A percentile compares a stretch with the other conserved stretches of the same genome.
Conservation (phyloP, 495 filamentous ascomycete species). For the Clohesyomyces aquaticus region DNA sequence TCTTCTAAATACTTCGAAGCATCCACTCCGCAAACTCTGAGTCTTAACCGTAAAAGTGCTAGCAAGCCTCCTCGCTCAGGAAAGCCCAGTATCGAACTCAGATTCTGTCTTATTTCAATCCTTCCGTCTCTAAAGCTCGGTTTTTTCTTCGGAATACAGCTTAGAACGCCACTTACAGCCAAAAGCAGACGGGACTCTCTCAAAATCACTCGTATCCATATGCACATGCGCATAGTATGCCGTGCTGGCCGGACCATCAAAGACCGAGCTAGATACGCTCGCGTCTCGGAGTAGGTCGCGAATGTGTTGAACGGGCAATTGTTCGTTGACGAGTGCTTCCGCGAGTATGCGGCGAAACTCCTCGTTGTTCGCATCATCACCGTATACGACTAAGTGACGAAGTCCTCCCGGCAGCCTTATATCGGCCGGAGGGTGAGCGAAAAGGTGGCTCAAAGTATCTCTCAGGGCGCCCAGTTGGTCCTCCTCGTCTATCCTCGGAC, state of each 20-base stretch:
- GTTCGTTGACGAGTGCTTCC: slow-evolving; percentile 3
- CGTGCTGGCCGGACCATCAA: slow-evolving; percentile 8
- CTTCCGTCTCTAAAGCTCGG: slow-evolving; percentile 22
- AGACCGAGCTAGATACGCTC: slow-evolving; percentile 13
- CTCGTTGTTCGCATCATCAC: slow-evolving; percentile 8
- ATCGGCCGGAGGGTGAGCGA: slow-evolving; percentile 4
- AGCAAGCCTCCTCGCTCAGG: too few relatives aligned
- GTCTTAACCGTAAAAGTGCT: too few relatives aligned
- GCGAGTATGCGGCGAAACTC: slow-evolving; percentile 8
- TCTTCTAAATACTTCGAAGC: too few relatives aligned
- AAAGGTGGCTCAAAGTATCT: slow-evolving; percentile 9
- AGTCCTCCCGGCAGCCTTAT: slow-evolving; percentile 1
- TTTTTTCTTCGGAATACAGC: slow-evolving; percentile 5
- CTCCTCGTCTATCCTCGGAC: background rate
- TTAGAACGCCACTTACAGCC: slow-evolving; percentile 20
- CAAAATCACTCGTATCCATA: slow-evolving; percentile 8
- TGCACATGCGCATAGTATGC: slow-evolving; percentile 3
- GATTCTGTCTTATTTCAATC: too few relatives aligned
- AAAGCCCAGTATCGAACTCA: too few relatives aligned
- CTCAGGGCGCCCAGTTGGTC: slow-evolving; percentile 13
- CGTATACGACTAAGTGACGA: slow-evolving; percentile 22
- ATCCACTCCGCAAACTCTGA: too few relatives aligned
- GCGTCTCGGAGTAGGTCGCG: slow-evolving; percentile 15
- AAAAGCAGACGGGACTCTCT: slow-evolving; percentile 13
- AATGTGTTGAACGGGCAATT: too few relatives aligned